Percentiles rank a stretch among this genome's conserved stretches.
These are phyloP conservation scores for Starmerella lactis-condensi DNA, from an alignment of 805 yeast genomes.

Conservation along the genomic window DNA sequence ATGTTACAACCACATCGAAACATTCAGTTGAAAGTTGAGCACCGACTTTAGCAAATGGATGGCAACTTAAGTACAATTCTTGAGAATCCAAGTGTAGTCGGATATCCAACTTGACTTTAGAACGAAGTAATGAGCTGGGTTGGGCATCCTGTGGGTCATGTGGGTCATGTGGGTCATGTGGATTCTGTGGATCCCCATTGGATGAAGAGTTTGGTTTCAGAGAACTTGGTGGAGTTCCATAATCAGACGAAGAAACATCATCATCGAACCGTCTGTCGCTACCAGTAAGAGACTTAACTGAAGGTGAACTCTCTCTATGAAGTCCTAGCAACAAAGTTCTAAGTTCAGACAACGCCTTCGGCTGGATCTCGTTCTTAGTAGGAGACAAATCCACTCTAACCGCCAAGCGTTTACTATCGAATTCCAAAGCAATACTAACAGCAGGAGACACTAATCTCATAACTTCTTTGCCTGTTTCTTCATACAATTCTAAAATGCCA, in stretches of 20 bases:
- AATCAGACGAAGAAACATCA: no score
- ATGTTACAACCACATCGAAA: constrained; percentile 36
- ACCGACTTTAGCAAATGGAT: constrained; percentile 82
- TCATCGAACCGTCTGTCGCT: no score
- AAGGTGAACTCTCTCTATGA: no score
- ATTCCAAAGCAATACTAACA: constrained; percentile 38
- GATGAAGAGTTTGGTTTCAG: no score
- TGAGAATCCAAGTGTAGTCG: constrained; percentile 49
- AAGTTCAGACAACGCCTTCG: constrained; percentile 51
- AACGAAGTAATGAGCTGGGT: no score
- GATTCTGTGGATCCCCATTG: no score
- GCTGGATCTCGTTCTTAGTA: constrained; percentile 50
- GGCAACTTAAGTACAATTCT: constrained; percentile 63
- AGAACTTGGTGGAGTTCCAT: no score
- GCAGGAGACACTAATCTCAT: constrained; percentile 59
- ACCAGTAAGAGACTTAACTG: no score
- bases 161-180: no score
- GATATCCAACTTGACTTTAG: constrained; percentile 7
- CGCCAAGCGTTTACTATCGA: constrained; percentile 21
- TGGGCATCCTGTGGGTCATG: no score
- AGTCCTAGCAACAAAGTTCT: no score
- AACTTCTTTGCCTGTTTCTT: constrained; percentile 16
- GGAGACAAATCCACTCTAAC: constrained; percentile 43
- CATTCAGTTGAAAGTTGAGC: constrained; percentile 62
- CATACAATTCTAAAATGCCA: constrained; percentile 12